Conservation (phyloP, 106 monocot genomes). For the Dendrobium catenatum region DNA sequence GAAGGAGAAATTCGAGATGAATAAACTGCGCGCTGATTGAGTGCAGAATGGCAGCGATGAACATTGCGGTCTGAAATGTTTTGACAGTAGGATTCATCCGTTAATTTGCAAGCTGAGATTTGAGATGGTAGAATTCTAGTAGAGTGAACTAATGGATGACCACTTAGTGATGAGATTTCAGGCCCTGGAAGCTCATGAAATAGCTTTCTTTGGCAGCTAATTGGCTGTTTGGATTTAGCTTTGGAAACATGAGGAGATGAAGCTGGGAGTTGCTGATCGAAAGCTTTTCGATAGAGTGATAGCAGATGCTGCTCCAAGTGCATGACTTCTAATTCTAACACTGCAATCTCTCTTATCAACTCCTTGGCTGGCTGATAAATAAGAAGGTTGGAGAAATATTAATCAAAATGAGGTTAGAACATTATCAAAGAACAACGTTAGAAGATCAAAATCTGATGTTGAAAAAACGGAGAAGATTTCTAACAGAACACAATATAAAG, state of each 20-base stretch:
- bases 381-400: background rate
- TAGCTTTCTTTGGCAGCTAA: conserved; percentile 14
- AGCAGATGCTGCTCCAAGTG: conserved; percentile 65
- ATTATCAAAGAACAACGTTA: background rate
- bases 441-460: background rate
- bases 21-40: conserved; percentile 57
- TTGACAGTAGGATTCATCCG: conserved; percentile 22
- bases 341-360: conserved; percentile 61
- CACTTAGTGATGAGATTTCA: conserved; percentile 17
- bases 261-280: conserved; percentile 47
- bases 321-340: conserved; percentile 56
- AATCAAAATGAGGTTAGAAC: background rate
- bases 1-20: conserved; percentile 55
- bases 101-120: conserved; percentile 16
- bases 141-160: conserved; percentile 6
- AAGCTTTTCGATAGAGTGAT: conserved; percentile 53
- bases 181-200: conserved; percentile 17
- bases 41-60: conserved; percentile 59
- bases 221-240: conserved; percentile 14
- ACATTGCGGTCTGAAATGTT: conserved; percentile 24
- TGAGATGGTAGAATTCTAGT: conserved; percentile 16
- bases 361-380: conserved; percentile 42
- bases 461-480: too few relatives aligned
- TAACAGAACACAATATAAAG: background rate
- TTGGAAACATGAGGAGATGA: conserved; percentile 22